Evolutionary conservation across 805 yeast species (phyloP).

Genomic region (Lipomyces kockii): DNA sequence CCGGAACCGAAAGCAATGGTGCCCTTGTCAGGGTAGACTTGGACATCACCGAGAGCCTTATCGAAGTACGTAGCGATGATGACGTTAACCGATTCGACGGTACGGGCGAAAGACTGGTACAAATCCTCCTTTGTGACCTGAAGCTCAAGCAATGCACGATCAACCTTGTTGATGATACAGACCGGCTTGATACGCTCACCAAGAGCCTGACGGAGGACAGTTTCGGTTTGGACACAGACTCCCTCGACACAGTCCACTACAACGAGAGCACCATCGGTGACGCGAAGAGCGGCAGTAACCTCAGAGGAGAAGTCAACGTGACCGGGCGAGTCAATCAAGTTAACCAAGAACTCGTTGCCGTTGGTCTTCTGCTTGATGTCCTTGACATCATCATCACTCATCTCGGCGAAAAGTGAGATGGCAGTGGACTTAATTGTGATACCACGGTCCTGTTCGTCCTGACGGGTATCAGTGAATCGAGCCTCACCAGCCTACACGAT

Average conservation of each 20-base stretch:
- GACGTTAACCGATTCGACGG: slow-evolving; percentile 99
- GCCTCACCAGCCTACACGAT: slow-evolving; percentile 88
- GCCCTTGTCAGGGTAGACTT: slow-evolving; percentile 98
- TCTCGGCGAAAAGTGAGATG: slow-evolving; percentile 89
- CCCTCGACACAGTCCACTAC: slow-evolving; percentile 99
- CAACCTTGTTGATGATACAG: slow-evolving; percentile 98
- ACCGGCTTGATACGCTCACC: slow-evolving; percentile 99
- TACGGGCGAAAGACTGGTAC: slow-evolving; percentile 97
- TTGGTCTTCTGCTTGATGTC: slow-evolving; percentile 87
- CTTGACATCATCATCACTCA: slow-evolving; percentile 82
- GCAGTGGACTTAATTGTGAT: slow-evolving; percentile 99
- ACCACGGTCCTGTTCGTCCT: slow-evolving; percentile 99
- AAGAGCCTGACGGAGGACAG: slow-evolving; percentile 97
- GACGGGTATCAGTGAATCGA: slow-evolving; percentile 99
- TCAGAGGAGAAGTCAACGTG: slow-evolving; percentile 99
- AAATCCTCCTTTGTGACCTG: slow-evolving; percentile 99
- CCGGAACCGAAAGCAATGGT: slow-evolving; percentile 99
- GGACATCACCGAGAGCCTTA: slow-evolving; percentile 88
- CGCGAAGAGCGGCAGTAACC: slow-evolving; percentile 99
- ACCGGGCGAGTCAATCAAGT: slow-evolving; percentile 99
- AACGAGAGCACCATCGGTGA: slow-evolving; percentile 99
- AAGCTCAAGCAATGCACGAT: slow-evolving; percentile 98
- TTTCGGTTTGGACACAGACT: slow-evolving; percentile 99
- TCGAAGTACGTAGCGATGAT: slow-evolving; percentile 95
- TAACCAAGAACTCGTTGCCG: slow-evolving; percentile 93